Evolutionary conservation across 768 basidiomycete genomes (phyloP).

Genomic region (Lentinula aciculospora): DNA sequence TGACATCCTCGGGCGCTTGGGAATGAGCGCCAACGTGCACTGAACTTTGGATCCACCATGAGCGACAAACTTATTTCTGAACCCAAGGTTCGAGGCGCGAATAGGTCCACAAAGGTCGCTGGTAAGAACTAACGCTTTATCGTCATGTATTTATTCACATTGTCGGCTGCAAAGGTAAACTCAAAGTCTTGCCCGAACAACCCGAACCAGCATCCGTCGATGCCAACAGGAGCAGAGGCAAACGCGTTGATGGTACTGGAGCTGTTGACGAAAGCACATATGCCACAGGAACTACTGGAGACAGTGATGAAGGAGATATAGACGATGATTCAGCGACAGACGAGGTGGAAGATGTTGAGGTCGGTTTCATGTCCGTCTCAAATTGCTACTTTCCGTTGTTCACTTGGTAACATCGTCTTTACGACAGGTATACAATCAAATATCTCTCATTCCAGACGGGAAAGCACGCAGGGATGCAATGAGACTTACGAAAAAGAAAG

Average conservation of each 20-base stretch:
- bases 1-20: no score
- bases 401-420: neutral
- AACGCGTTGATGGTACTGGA: conserved; percentile 22
- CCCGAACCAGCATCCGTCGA: conserved; percentile 42
- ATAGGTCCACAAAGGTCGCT: conserved; percentile 48
- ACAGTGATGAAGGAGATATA: conserved; percentile 70
- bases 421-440: conserved; percentile 83
- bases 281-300: conserved; percentile 37
- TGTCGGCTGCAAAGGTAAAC: conserved; percentile 55
- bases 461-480: conserved; percentile 90
- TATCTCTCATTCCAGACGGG: conserved; percentile 90
- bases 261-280: conserved; percentile 36
- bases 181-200: conserved; percentile 85
- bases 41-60: neutral
- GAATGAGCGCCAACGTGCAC: neutral
- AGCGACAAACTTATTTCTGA: conserved; percentile 18
- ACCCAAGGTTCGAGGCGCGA: conserved; percentile 43
- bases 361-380: conserved; percentile 20
- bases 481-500: conserved; percentile 89
- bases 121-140: neutral
- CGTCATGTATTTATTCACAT: neutral
- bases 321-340: conserved; percentile 44
- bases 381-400: neutral
- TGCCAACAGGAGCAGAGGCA: neutral
- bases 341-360: conserved; percentile 58